Conservation (phyloP, 495 filamentous ascomycete species). For the Talaromyces stipitatus region DNA sequence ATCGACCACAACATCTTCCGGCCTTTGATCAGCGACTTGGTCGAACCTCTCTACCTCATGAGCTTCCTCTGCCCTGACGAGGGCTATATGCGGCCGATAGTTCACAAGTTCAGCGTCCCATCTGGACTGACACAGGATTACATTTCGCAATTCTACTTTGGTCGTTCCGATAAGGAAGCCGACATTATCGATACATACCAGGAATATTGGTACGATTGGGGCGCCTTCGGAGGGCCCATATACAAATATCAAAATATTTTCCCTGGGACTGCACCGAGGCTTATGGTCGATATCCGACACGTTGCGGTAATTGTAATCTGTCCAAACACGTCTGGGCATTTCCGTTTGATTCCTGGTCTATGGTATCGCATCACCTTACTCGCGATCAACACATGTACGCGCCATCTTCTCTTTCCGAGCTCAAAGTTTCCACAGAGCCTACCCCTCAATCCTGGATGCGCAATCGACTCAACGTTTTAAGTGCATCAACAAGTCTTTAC, state of each 20-base stretch:
- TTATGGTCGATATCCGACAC: slow-evolving; percentile 20
- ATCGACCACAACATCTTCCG: slow-evolving; percentile 21
- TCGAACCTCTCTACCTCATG: slow-evolving; percentile 21
- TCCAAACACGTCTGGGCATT: slow-evolving; percentile 37
- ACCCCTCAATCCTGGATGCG: slow-evolving; percentile 13
- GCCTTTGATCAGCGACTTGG: slow-evolving; percentile 13
- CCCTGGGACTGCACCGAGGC: slow-evolving; percentile 41
- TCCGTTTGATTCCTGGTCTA: slow-evolving; percentile 36
- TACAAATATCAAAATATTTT: slow-evolving; percentile 31
- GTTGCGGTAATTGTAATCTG: slow-evolving; percentile 30
- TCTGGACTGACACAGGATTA: slow-evolving; percentile 34
- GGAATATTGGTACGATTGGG: slow-evolving; percentile 41
- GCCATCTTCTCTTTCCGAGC: background rate
- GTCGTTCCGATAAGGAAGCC: slow-evolving; percentile 21
- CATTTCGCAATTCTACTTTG: slow-evolving; percentile 23
- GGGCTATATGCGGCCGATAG: slow-evolving; percentile 6
- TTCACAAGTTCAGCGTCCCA: slow-evolving; percentile 29
- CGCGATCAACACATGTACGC: slow-evolving; percentile 23
- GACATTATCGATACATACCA: slow-evolving; percentile 32
- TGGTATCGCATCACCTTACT: slow-evolving; percentile 25
- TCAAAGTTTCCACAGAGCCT: background rate
- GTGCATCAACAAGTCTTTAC: slow-evolving; percentile 19
- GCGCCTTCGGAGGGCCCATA: slow-evolving; percentile 23
- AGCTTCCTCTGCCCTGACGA: slow-evolving; percentile 25
- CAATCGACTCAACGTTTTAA: slow-evolving; percentile 24